Evolutionary conservation across 768 basidiomycete species (phyloP).

Genomic region (Phaeotremella skinneri): DNA sequence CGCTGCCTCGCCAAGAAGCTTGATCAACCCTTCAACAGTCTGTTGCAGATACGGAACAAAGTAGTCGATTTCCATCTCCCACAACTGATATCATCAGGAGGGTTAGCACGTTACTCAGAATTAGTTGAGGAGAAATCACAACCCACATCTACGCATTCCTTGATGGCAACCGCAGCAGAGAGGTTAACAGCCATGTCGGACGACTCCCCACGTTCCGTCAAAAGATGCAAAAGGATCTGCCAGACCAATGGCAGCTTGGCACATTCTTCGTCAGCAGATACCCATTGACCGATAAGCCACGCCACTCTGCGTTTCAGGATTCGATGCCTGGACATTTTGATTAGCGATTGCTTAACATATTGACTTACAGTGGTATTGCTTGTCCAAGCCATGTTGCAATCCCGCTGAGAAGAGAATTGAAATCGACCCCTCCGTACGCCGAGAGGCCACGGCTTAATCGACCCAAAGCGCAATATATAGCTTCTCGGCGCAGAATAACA

Average conservation of each 20-base stretch:
- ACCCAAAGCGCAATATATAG: slow-evolving; percentile 47
- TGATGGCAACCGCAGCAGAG: slow-evolving; percentile 74
- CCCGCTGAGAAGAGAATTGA: slow-evolving; percentile 30
- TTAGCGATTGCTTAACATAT: neutral
- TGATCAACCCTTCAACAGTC: slow-evolving; percentile 42
- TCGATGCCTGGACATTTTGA: slow-evolving; percentile 62
- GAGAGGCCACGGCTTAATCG: slow-evolving; percentile 38
- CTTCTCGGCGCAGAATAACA: slow-evolving; percentile 39
- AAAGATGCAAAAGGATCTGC: slow-evolving; percentile 74
- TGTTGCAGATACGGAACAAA: slow-evolving; percentile 44
- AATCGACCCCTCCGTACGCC: slow-evolving; percentile 38
- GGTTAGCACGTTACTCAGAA: neutral
- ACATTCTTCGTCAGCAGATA: slow-evolving; percentile 62
- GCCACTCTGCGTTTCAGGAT: slow-evolving; percentile 93
- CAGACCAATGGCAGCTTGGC: slow-evolving; percentile 63
- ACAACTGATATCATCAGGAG: slow-evolving; percentile 24
- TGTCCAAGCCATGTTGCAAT: slow-evolving; percentile 31
- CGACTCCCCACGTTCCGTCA: slow-evolving; percentile 64
- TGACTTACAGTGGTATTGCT: slow-evolving; percentile 32
- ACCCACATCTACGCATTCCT: slow-evolving; percentile 76
- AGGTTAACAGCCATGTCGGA: slow-evolving; percentile 82
- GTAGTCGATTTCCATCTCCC: slow-evolving; percentile 47
- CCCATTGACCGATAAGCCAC: slow-evolving; percentile 90
- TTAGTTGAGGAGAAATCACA: neutral
- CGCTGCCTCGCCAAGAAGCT: slow-evolving; percentile 38